phyloP scores from a whole-genome alignment of 345 rosid species.

The Raphanus raphanistrum region DNA sequence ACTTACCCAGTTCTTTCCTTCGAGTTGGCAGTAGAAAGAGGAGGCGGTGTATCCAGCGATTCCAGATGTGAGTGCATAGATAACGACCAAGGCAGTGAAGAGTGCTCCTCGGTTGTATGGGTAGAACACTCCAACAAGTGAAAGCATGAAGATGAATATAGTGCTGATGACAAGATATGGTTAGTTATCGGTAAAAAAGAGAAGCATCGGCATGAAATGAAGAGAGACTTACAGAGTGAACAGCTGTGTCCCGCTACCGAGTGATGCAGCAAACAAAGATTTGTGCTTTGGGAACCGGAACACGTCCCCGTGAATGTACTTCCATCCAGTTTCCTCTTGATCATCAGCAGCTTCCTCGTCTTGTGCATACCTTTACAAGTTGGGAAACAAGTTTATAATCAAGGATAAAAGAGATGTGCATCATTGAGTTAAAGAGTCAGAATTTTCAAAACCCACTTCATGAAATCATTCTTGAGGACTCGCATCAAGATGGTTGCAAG shows the following conservation, averaged over 20 bases:
- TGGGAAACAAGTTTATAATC: not conserved
- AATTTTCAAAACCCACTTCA: slow-evolving; percentile 56
- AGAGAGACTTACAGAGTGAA: slow-evolving; percentile 68
- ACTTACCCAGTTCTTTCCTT: slow-evolving; percentile 86
- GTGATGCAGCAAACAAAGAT: slow-evolving; percentile 74
- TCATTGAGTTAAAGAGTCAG: not conserved
- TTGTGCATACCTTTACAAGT: slow-evolving; percentile 59
- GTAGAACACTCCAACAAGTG: slow-evolving; percentile 88
- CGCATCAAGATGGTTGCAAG: slow-evolving; percentile 93
- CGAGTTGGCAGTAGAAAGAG: slow-evolving; percentile 88
- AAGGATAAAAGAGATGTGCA: not conserved
- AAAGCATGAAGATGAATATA: slow-evolving; percentile 74
- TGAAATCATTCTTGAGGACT: slow-evolving; percentile 84
- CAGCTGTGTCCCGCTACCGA: slow-evolving; percentile 78
- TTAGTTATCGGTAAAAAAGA: not conserved
- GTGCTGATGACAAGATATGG: slow-evolving; percentile 43
- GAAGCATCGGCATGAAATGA: not conserved
- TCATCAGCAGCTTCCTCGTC: slow-evolving; percentile 91
- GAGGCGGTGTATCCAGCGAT: slow-evolving; percentile 83
- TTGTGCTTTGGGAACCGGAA: slow-evolving; percentile 72
- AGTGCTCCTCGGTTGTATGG: slow-evolving; percentile 94
- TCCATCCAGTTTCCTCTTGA: slow-evolving; percentile 94
- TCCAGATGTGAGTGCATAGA: slow-evolving; percentile 87
- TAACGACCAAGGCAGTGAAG: slow-evolving; percentile 82
- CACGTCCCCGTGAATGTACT: slow-evolving; percentile 82